These are phyloP conservation scores for Onygenales sp. DNA, from an alignment of 2,329 filamentous ascomycete species.

Conservation along the genomic window DNA sequence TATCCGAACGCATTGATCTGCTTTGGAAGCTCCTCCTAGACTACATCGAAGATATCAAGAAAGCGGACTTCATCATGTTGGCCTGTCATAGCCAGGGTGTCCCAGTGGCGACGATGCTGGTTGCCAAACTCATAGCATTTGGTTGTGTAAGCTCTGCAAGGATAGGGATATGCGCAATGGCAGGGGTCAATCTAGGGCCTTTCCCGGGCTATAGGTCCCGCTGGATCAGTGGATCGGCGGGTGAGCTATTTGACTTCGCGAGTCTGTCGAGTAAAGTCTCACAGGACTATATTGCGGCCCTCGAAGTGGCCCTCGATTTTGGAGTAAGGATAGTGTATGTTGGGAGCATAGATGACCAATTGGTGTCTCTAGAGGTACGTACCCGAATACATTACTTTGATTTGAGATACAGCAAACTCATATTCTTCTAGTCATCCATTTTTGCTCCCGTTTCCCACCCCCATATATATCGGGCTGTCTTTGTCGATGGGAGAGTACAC, in stretches of 20 bases:
- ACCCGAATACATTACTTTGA: not conserved
- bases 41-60: conserved; percentile 83
- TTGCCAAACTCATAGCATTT: conserved; percentile 85
- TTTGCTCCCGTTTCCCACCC: conserved; percentile 81
- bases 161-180: conserved; percentile 80
- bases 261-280: conserved; percentile 73
- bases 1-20: conserved; percentile 79
- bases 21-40: conserved; percentile 91
- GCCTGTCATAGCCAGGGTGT: conserved; percentile 94
- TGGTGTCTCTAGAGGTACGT: conserved; percentile 77
- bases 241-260: conserved; percentile 89
- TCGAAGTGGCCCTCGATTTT: conserved; percentile 65
- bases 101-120: conserved; percentile 81
- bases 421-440: conserved; percentile 56
- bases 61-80: conserved; percentile 82
- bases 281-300: conserved; percentile 65
- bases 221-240: conserved; percentile 82
- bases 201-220: conserved; percentile 87
- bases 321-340: conserved; percentile 79
- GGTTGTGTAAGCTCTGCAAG: conserved; percentile 68
- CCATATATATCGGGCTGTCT: conserved; percentile 90
- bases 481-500: conserved; percentile 86
- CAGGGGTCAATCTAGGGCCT: conserved; percentile 85
- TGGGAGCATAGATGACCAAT: conserved; percentile 92
- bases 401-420: not conserved